Percentiles rank a stretch among this genome's conserved stretches.
Conservation (phyloP, 164 flowering plant genomes). For the Piper betle region DNA sequence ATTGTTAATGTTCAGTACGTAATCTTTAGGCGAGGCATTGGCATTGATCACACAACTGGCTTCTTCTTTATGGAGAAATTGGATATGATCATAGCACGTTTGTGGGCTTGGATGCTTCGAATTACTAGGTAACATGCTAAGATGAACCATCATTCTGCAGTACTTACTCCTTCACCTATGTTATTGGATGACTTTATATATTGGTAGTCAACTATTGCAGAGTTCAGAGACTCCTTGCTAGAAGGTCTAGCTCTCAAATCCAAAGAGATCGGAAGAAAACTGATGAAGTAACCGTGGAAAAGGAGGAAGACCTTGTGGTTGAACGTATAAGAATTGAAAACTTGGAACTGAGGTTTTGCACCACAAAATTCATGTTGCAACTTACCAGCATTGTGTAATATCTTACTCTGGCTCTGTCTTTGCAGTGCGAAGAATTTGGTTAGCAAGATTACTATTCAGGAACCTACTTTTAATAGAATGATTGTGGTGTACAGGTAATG, state of each 20-base stretch:
- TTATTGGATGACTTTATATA: neutral
- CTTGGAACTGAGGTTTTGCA: constrained; percentile 60
- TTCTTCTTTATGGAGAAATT: constrained; percentile 92
- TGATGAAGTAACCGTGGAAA: constrained; percentile 44
- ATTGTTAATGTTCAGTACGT: constrained; percentile 48
- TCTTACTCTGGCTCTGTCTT: neutral
- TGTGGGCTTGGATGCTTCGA: constrained; percentile 57
- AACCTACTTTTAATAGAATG: constrained; percentile 93
- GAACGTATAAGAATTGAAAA: constrained; percentile 82
- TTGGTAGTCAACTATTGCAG: constrained; percentile 26
- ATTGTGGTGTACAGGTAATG: constrained; percentile 86
- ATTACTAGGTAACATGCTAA: constrained; percentile 41
- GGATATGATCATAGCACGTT: constrained; percentile 69
- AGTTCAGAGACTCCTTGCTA: constrained; percentile 38
- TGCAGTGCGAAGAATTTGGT: constrained; percentile 46
- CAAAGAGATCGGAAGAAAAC: constrained; percentile 53
- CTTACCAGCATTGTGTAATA: neutral
- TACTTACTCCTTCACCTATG: neutral
- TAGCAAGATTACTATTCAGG: constrained; percentile 73
- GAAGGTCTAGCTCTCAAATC: constrained; percentile 21
- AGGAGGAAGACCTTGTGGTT: constrained; percentile 39
- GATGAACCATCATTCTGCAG: neutral
- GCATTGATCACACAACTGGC: constrained; percentile 70
- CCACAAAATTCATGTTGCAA: neutral
- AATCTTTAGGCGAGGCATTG: constrained; percentile 88